These are phyloP conservation scores for Heliamphora pulchella DNA, from an alignment of 179 eudicot genomes.

Conservation along the genomic window DNA sequence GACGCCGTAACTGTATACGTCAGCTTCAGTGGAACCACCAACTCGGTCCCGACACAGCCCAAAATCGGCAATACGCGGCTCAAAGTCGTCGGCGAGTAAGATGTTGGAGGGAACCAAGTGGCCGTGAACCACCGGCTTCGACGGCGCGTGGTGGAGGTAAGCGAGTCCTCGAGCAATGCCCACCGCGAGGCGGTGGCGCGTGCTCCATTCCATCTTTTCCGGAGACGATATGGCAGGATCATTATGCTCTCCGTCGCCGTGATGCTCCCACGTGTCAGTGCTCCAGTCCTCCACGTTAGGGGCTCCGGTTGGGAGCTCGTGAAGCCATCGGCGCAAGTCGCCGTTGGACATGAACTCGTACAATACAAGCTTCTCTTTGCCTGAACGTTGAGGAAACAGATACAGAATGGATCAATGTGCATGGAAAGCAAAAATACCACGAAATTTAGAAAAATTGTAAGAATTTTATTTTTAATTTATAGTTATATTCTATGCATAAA, in stretches of 20 bases:
- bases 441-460: too few species aligned
- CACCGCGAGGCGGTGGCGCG: slow-evolving; percentile 83
- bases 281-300: slow-evolving; percentile 91
- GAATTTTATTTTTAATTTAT: too few species aligned
- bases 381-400: slow-evolving; percentile 24
- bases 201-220: slow-evolving; percentile 57
- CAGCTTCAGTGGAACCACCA: slow-evolving; percentile 36
- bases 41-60: slow-evolving; percentile 33
- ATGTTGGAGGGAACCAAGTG: slow-evolving; percentile 76
- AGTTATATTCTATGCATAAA: too few species aligned
- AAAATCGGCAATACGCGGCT: slow-evolving; percentile 73
- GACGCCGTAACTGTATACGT: slow-evolving; percentile 70
- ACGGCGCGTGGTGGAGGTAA: slow-evolving; percentile 82
- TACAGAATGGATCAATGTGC: background rate
- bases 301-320: slow-evolving; percentile 81
- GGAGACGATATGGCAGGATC: slow-evolving; percentile 32
- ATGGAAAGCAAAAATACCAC: background rate
- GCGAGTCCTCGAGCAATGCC: slow-evolving; percentile 95
- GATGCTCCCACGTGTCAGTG: slow-evolving; percentile 86
- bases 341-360: slow-evolving; percentile 89
- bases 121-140: slow-evolving; percentile 75
- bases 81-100: slow-evolving; percentile 54
- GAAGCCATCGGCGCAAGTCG: slow-evolving; percentile 82
- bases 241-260: slow-evolving; percentile 18
- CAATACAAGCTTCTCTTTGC: slow-evolving; percentile 71